Percentiles rank a stretch among this genome's conserved stretches.
Evolutionary conservation across 495 filamentous ascomycete species (phyloP).

Genomic region (Chaetomium fimeti): DNA sequence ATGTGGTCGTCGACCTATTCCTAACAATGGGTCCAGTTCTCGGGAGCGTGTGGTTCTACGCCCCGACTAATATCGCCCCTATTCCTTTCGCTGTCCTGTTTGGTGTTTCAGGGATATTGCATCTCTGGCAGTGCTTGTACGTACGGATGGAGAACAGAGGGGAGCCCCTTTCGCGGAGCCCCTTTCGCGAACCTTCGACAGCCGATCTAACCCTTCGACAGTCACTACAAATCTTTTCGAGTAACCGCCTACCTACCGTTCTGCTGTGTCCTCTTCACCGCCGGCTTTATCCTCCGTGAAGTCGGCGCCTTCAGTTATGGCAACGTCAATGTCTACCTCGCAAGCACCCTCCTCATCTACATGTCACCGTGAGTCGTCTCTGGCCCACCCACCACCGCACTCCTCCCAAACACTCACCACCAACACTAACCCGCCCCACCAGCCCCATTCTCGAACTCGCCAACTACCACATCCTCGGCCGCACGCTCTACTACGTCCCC

Average conservation of each 20-base stretch:
- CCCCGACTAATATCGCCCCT: constrained; percentile 68
- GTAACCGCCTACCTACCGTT: constrained; percentile 41
- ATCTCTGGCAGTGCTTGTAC: constrained; percentile 65
- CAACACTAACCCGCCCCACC: constrained; percentile 8
- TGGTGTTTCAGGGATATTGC: constrained; percentile 53
- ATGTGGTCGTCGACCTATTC: background rate
- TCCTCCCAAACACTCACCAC: background rate
- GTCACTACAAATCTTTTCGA: constrained; percentile 50
- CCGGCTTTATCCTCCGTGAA: constrained; percentile 58
- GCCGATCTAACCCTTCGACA: constrained; percentile 1
- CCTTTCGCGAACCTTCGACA: background rate
- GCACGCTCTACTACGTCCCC: constrained; percentile 74
- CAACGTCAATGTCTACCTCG: constrained; percentile 57
- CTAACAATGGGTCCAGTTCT: constrained; percentile 32
- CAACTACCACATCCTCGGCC: constrained; percentile 75
- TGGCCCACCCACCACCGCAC: too few species aligned
- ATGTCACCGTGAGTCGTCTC: constrained; percentile 56
- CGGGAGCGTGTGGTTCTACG: constrained; percentile 66
- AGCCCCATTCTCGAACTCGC: constrained; percentile 71
- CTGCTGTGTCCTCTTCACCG: constrained; percentile 46
- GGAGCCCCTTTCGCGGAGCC: too few species aligned
- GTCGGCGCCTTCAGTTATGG: constrained; percentile 57
- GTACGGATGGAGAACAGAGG: constrained; percentile 20
- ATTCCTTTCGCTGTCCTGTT: constrained; percentile 67
- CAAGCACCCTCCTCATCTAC: constrained; percentile 59